phyloP scores from a whole-genome alignment of 805 yeast genomes.

The Teunomyces cretensis region DNA sequence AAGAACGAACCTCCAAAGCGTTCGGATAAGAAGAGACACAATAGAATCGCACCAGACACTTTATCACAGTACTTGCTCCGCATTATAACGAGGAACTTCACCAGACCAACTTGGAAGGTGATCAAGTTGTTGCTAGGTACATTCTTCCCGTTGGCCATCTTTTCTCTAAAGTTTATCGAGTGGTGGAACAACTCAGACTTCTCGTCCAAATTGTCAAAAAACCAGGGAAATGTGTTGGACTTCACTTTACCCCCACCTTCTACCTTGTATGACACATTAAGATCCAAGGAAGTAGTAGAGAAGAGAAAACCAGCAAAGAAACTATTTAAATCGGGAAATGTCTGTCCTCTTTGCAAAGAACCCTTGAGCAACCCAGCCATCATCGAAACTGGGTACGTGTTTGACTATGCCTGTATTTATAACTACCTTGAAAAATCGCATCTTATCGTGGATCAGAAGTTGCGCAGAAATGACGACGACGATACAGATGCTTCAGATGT shows the following conservation, averaged over 20 bases:
- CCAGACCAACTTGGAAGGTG: slow-evolving; percentile 31
- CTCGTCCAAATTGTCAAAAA: slow-evolving; percentile 55
- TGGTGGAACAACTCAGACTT: slow-evolving; percentile 90
- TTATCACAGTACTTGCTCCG: slow-evolving; percentile 32
- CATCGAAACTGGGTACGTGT: slow-evolving; percentile 88
- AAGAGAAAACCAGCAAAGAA: slow-evolving; percentile 15
- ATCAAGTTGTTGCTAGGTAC: slow-evolving; percentile 42
- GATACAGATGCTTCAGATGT: slow-evolving; percentile 15
- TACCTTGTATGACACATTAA: slow-evolving; percentile 16
- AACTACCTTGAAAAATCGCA: slow-evolving; percentile 54
- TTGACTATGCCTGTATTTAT: slow-evolving; percentile 84
- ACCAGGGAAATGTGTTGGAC: slow-evolving; percentile 45
- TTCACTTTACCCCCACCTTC: slow-evolving; percentile 51
- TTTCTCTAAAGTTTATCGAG: slow-evolving; percentile 78
- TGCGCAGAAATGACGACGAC: slow-evolving; percentile 6
- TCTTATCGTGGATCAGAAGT: slow-evolving; percentile 22
- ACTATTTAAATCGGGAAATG: slow-evolving; percentile 28
- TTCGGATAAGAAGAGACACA: slow-evolving; percentile 12
- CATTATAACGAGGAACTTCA: slow-evolving; percentile 19
- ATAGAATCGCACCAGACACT: slow-evolving; percentile 43
- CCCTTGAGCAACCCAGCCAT: slow-evolving; percentile 75
- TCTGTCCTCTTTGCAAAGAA: slow-evolving; percentile 71
- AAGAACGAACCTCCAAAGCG: slow-evolving; percentile 28
- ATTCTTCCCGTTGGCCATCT: slow-evolving; percentile 77
- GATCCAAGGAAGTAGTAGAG: slow-evolving; percentile 4